Base-by-base conservation (phyloP, 495 filamentous ascomycete species). In the Hyaloscypha finlandica region DNA sequence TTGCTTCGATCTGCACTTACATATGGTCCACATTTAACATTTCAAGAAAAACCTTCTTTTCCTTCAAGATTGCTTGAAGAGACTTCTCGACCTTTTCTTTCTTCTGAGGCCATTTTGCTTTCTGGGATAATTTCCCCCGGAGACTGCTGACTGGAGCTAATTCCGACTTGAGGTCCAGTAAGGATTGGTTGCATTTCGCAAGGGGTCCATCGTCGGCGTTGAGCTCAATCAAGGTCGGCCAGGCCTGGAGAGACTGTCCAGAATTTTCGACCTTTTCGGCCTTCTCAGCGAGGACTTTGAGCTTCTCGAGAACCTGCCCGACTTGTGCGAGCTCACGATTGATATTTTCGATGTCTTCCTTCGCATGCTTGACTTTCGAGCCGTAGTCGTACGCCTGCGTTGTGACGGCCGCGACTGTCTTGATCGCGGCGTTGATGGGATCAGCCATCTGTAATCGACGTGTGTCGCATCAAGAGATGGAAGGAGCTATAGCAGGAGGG, bases 371-470 rank as follows among this genome's bases (percentile, higher is more conserved):
- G 51, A 54, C 8, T 54, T n/a, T 20, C 25, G 8, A 6, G 51
- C 51, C 51, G 25, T 54, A 54, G 19, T 54, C 19, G 51, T 54
- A 54, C 6, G 51, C 51, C 51, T 54, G 51, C 1, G n/a, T 54
- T 8, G 51, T 54, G 35, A 37, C 35, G 1, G 35, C 6, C 12
- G 35, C 35, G 12, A 22, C 29, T 1, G 30, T 58, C 55, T 58
- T 16, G 30, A 58, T 58, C n/a, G 30, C 55, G 19, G 55, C 55
- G 55, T 29, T 58, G 55, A 58, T 58, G 19, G 55, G 30, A 22
- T 16, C 55, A 29, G 55, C 35, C 25, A 25, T 25, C 25, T 1
- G 25, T 25, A 25, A 25, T 25, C 25, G 25, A 25, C 25, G 25
- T 25, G 25, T 25, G 1, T 1, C 25, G 25, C 25, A 25, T 25